A percentile compares a stretch with the other conserved stretches of the same genome.
These are phyloP conservation scores for Penicillium herquei DNA, from an alignment of 495 filamentous ascomycete species.

Conservation along the genomic window DNA sequence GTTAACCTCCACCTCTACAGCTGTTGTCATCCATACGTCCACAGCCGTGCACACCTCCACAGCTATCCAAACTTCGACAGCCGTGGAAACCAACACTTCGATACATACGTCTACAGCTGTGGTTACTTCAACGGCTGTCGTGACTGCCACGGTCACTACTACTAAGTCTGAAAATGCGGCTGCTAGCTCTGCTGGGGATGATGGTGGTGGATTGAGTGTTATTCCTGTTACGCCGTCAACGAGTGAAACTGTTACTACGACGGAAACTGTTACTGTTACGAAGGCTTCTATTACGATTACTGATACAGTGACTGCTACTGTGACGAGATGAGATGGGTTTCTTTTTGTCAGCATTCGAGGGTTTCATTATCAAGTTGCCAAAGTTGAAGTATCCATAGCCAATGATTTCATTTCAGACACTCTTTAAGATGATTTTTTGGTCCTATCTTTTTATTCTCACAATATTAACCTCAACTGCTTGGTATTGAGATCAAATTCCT, in stretches of 20 bases:
- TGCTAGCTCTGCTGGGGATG: background rate
- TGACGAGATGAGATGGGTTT: too few relatives aligned
- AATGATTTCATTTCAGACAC: too few relatives aligned
- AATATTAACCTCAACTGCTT: too few relatives aligned
- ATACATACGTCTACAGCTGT: background rate
- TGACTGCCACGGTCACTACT: background rate
- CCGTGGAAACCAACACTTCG: background rate
- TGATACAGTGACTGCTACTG: slow-evolving; percentile 7
- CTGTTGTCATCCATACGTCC: background rate
- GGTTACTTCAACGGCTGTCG: background rate
- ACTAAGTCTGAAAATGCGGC: background rate
- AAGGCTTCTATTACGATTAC: background rate
- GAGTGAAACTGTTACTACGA: slow-evolving; percentile 6
- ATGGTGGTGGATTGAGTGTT: slow-evolving; percentile 15
- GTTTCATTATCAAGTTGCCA: too few relatives aligned
- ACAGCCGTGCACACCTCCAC: background rate
- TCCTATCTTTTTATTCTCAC: too few relatives aligned
- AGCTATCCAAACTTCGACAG: background rate
- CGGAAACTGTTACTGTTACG: slow-evolving; percentile 11
- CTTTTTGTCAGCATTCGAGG: too few relatives aligned
- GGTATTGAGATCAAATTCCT: too few relatives aligned
- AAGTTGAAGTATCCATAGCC: too few relatives aligned
- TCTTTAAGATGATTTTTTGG: too few relatives aligned
- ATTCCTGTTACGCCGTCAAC: slow-evolving; percentile 17
- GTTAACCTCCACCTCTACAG: background rate